Evolutionary conservation across 2,329 filamentous ascomycete genomes (phyloP).

Genomic region (Trichoderma koningii): DNA sequence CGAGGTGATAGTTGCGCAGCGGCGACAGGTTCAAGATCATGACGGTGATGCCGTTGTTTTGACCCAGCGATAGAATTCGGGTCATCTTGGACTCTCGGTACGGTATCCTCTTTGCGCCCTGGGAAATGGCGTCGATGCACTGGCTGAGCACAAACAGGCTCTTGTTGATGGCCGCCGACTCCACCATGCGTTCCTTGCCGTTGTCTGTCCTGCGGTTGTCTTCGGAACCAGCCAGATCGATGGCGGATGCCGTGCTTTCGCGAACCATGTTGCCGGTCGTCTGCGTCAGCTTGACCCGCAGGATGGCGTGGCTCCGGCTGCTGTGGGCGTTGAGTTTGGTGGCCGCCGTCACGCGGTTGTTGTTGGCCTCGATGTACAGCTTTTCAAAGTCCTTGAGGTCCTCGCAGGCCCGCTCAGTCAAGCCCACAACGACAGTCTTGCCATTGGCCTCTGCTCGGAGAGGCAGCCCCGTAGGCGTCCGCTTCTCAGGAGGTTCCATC

Average conservation of each 20-base stretch:
- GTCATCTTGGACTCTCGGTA: constrained; percentile 98
- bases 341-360: constrained; percentile 82
- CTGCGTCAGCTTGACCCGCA: constrained; percentile 86
- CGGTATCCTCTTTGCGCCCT: constrained; percentile 74
- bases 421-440: constrained; percentile 82
- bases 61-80: constrained; percentile 83
- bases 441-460: constrained; percentile 83
- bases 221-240: constrained; percentile 92
- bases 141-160: constrained; percentile 91
- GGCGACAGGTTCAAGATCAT: constrained; percentile 97
- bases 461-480: constrained; percentile 76
- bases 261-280: constrained; percentile 66
- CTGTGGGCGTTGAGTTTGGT: constrained; percentile 94
- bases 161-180: constrained; percentile 97
- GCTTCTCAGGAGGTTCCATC: constrained; percentile 84
- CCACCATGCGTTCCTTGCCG: constrained; percentile 86
- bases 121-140: constrained; percentile 90
- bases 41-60: constrained; percentile 92
- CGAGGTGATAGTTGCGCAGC: constrained; percentile 87
- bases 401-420: constrained; percentile 79
- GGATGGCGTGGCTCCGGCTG: constrained; percentile 84
- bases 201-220: constrained; percentile 95
- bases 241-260: constrained; percentile 86
- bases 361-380: constrained; percentile 88
- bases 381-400: constrained; percentile 88